These are phyloP conservation scores for Melastoma candidum DNA, from an alignment of 441 rosid genomes.

Conservation along the genomic window DNA sequence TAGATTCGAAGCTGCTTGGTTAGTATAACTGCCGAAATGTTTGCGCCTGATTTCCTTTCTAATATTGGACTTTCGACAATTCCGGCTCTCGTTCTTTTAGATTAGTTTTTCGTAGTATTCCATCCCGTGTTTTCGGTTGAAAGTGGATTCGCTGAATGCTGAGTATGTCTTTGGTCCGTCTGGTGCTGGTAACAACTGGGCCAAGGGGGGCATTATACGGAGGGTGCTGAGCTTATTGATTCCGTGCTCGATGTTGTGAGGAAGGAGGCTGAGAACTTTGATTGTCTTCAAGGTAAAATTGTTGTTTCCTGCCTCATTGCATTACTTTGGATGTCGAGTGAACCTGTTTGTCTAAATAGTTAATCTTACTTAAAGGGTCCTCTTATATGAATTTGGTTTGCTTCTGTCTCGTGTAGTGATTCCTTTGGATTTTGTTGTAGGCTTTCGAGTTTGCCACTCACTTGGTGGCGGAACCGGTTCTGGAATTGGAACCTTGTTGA, in stretches of 20 bases:
- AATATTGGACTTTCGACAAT: too few species aligned
- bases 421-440: slow-evolving; percentile 5
- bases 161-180: slow-evolving; percentile 13
- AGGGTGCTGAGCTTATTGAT: slow-evolving; percentile 20
- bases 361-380: too few species aligned
- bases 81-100: too few species aligned
- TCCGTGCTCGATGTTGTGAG: slow-evolving; percentile 18
- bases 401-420: not conserved
- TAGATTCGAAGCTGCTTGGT: too few species aligned
- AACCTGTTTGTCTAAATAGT: too few species aligned
- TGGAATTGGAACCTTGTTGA: slow-evolving; percentile 43
- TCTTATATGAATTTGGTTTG: not conserved
- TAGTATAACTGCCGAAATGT: too few species aligned
- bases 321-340: not conserved
- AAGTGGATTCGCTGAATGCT: too few species aligned
- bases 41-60: too few species aligned
- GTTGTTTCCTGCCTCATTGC: not conserved
- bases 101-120: too few species aligned
- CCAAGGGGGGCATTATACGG: slow-evolving; percentile 17
- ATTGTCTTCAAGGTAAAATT: slow-evolving; percentile 27
- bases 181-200: slow-evolving; percentile 17
- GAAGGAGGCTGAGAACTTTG: slow-evolving; percentile 22
- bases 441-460: slow-evolving; percentile 34
- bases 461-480: slow-evolving; percentile 39
- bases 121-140: too few species aligned